Base-by-base conservation (phyloP, 2,329 filamentous ascomycete genomes). In the Davidsoniella virescens region DNA sequence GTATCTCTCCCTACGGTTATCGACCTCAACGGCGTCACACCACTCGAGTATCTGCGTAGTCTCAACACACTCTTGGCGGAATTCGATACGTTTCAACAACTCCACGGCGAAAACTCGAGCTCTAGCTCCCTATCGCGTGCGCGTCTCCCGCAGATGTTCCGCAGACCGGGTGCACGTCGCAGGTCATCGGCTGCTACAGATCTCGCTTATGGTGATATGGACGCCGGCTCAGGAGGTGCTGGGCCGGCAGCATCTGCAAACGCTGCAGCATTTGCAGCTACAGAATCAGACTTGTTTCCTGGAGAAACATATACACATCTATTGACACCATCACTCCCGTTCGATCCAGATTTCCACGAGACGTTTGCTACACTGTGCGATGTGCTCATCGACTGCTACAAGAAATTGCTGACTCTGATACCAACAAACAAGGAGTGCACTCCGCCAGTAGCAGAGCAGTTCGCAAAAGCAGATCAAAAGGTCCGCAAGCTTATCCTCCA, bases 351-450 rank as follows among this genome's bases (percentile, higher is more conserved):
- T 65, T 98, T 94, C 60, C 92, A 90, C 64, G 87, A 93, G 67
- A 95, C 88, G 0, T 96, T 96, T 67, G 83, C 87, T 12, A 95
- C 92, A 10, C 72, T 98, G 5, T 96, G 92, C 67, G 92, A 98
- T 61, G 86, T 94, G 2, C 69, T 98, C 54, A 93, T 95, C 58
- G 92, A 96, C 63, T 86, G 81, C 60, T 98, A 98, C 66, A 79
- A 80, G 36, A 78, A 80, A 50, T 76, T 98, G 25, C 69, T 93
- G 58, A 72, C 71, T 41, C 70, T 98, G 53, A 70, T 96, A 18
- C 73, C 80, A n/a, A 78, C 78, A 2, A 82, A 88, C 1, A 76
- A 82, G 23, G 75, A 84, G 46, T 92, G 85, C 60, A 76, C 72
- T 4, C 73, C 78, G 0, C 65, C 70, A 0, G 72, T 96, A 0